A percentile compares a stretch with the other conserved stretches of the same genome.
Conservation (phyloP, 225 moss, liverwort and hornwort species). For the Asterella californica region DNA sequence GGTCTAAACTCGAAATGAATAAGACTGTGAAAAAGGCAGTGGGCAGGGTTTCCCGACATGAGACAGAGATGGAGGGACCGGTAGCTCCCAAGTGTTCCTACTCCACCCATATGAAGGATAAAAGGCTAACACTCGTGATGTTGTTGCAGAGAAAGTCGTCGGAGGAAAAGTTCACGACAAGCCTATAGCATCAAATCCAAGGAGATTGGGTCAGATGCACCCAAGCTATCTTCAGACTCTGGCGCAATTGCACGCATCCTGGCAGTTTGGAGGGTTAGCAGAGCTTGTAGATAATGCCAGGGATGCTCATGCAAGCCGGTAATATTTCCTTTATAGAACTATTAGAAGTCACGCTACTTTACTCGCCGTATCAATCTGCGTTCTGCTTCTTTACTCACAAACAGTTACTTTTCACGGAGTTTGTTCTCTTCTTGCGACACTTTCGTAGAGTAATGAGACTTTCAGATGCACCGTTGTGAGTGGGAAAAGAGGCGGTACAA, state of each 20-base stretch:
- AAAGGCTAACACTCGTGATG: too few relatives aligned
- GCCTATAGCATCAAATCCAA: not conserved
- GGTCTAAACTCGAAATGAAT: too few relatives aligned
- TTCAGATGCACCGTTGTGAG: not conserved
- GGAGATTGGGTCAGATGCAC: slow-evolving; percentile 48
- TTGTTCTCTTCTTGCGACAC: not conserved
- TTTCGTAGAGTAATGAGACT: not conserved
- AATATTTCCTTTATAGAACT: not conserved
- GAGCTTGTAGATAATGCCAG: slow-evolving; percentile 87
- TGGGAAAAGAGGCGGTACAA: not conserved
- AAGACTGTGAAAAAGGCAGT: too few relatives aligned
- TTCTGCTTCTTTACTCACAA: not conserved
- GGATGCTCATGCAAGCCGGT: slow-evolving; percentile 83
- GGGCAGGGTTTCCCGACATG: too few relatives aligned
- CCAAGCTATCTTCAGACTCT: slow-evolving; percentile 75
- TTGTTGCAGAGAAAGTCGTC: not conserved
- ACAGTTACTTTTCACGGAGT: not conserved
- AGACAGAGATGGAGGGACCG: too few relatives aligned
- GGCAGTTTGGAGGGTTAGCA: slow-evolving; percentile 84
- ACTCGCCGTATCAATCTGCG: not conserved
- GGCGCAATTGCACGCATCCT: slow-evolving; percentile 75
- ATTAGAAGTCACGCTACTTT: not conserved
- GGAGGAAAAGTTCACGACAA: not conserved
- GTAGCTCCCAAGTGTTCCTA: too few relatives aligned
- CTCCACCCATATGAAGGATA: too few relatives aligned